Conservation (phyloP, 257 asterid genomes). For the Gynochthodes officinalis region DNA sequence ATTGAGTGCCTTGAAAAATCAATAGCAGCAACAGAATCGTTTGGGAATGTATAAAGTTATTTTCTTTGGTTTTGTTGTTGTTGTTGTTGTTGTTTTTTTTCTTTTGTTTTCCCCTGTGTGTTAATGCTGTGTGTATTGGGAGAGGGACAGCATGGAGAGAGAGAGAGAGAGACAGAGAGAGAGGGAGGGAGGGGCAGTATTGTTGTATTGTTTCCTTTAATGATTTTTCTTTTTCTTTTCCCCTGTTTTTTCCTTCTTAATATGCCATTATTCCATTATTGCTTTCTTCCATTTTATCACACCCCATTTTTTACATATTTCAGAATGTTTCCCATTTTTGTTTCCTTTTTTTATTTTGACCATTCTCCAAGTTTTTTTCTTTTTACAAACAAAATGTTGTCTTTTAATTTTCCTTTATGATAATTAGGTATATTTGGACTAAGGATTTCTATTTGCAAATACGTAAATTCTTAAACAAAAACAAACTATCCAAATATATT, state of each 20-base stretch:
- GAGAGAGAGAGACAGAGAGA: not conserved
- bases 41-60: slow-evolving; percentile 25
- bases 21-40: slow-evolving; percentile 51
- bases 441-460: no score
- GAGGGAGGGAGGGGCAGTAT: not conserved
- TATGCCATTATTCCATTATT: slow-evolving; percentile 2
- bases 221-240: not conserved
- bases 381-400: no score
- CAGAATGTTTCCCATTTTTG: not conserved
- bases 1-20: slow-evolving; percentile 21
- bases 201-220: not conserved
- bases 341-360: not conserved
- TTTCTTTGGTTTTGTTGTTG: slow-evolving; percentile 6
- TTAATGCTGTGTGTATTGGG: slow-evolving; percentile 7
- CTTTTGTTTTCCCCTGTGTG: not conserved
- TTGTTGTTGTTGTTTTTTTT: not conserved
- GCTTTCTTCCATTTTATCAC: not conserved
- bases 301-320: not conserved
- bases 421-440: no score
- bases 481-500: no score
- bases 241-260: slow-evolving; percentile 3
- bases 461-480: no score
- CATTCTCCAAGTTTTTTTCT: no score
- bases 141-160: slow-evolving; percentile 1
- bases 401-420: not conserved